Percentiles rank a stretch among this genome's conserved stretches.
Conservation (phyloP, 768 basidiomycete species). For the Leccinum variicolor region DNA sequence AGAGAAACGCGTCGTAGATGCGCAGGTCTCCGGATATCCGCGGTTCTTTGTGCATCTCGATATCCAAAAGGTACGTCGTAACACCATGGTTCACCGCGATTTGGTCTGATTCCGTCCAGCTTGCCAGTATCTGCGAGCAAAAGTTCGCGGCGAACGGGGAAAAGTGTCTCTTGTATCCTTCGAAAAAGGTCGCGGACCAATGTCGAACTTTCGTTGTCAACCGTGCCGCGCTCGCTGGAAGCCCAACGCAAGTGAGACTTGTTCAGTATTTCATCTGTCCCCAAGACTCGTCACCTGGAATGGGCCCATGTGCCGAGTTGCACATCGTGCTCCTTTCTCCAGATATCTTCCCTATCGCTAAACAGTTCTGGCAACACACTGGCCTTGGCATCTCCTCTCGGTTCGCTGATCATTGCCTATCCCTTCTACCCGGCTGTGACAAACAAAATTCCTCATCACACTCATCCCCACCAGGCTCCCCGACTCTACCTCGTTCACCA, state of each 20-base stretch:
- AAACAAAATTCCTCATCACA: slow-evolving; percentile 18
- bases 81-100: neutral
- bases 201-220: slow-evolving; percentile 72
- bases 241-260: slow-evolving; percentile 48
- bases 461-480: slow-evolving; percentile 25
- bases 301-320: slow-evolving; percentile 50
- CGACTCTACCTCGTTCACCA: slow-evolving; percentile 29
- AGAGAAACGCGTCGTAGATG: slow-evolving; percentile 69
- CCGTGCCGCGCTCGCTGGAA: slow-evolving; percentile 43
- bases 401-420: slow-evolving; percentile 77
- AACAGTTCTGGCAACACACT: slow-evolving; percentile 95
- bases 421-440: slow-evolving; percentile 54
- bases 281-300: slow-evolving; percentile 37
- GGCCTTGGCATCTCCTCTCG: slow-evolving; percentile 90
- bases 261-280: slow-evolving; percentile 72
- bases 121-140: slow-evolving; percentile 69
- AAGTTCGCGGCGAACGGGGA: slow-evolving; percentile 76
- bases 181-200: slow-evolving; percentile 64
- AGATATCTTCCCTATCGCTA: slow-evolving; percentile 61
- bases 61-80: slow-evolving; percentile 71
- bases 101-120: slow-evolving; percentile 41
- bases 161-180: slow-evolving; percentile 75
- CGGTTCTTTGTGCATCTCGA: slow-evolving; percentile 89
- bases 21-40: slow-evolving; percentile 89
- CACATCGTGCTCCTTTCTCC: slow-evolving; percentile 79